Evolutionary conservation across 805 yeast genomes (phyloP).

Genomic region (Yarrowia alimentaria): DNA sequence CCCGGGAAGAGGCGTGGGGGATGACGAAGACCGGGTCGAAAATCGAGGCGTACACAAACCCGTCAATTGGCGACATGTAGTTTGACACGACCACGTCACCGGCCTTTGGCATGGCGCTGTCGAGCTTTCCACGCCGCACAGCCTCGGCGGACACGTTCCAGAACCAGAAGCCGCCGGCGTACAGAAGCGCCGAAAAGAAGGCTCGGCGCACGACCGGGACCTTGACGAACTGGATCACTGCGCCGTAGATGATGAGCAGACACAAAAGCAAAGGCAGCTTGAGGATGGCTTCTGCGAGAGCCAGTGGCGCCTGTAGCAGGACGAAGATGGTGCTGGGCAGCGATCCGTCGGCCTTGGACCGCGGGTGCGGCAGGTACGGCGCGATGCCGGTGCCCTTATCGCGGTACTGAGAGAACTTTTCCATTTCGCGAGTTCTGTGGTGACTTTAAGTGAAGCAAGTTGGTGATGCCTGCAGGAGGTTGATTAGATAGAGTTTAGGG

Average conservation of each 20-base stretch:
- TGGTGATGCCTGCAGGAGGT: conserved; percentile 16
- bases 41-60: conserved; percentile 41
- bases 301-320: conserved; percentile 4
- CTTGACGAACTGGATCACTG: neutral
- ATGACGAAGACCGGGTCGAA: conserved; percentile 40
- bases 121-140: conserved; percentile 11
- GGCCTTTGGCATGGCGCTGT: conserved; percentile 36
- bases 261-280: conserved; percentile 29
- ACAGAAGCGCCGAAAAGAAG: conserved; percentile 3
- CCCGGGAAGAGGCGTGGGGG: conserved; percentile 40
- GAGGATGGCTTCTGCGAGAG: conserved; percentile 2
- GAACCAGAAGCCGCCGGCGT: conserved; percentile 14
- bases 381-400: conserved; percentile 93
- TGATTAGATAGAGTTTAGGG: too few relatives aligned
- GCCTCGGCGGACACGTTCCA: conserved; percentile 23
- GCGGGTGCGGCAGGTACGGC: conserved; percentile 65
- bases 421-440: conserved; percentile 51
- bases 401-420: conserved; percentile 78
- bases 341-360: conserved; percentile 27
- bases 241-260: conserved; percentile 5
- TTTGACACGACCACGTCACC: conserved; percentile 58
- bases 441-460: too few relatives aligned
- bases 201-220: neutral
- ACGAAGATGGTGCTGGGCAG: neutral
- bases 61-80: conserved; percentile 59